Percentiles rank a stretch among this genome's conserved stretches.
These are phyloP conservation scores for Pichia occidentalis DNA, from an alignment of 805 yeast genomes.

Conservation along the genomic window DNA sequence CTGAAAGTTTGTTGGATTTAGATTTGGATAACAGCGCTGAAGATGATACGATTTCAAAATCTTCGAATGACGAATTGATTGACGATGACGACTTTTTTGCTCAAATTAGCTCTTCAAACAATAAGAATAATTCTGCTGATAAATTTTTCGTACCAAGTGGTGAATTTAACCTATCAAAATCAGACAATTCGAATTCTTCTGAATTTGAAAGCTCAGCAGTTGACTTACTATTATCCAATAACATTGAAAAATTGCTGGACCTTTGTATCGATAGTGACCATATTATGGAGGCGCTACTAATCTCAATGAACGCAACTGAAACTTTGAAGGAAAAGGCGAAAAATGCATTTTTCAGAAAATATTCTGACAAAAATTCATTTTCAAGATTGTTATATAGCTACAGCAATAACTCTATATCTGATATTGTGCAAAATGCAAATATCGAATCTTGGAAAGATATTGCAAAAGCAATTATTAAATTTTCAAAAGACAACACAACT, in stretches of 20 bases:
- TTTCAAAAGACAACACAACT: conserved; percentile 33
- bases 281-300: conserved; percentile 71
- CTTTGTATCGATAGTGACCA: conserved; percentile 55
- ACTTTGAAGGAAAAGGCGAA: conserved; percentile 61
- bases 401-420: conserved; percentile 47
- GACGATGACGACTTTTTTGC: conserved; percentile 37
- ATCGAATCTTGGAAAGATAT: conserved; percentile 76
- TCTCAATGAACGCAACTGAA: conserved; percentile 64
- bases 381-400: conserved; percentile 71
- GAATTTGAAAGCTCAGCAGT: conserved; percentile 43
- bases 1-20: conserved; percentile 5
- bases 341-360: conserved; percentile 60
- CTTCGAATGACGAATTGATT: conserved; percentile 14
- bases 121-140: conserved; percentile 3
- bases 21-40: conserved; percentile 10
- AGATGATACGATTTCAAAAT: conserved; percentile 18
- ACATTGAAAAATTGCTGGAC: conserved; percentile 61
- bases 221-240: conserved; percentile 51
- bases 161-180: conserved; percentile 36
- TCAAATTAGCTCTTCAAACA: conserved; percentile 22
- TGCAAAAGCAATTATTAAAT: conserved; percentile 62
- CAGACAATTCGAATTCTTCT: conserved; percentile 11
- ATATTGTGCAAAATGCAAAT: conserved; percentile 72
- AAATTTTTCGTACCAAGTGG: conserved; percentile 46
- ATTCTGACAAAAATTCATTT: conserved; percentile 44